phyloP scores from a whole-genome alignment of 257 asterid species.

The Lycium barbarum region DNA sequence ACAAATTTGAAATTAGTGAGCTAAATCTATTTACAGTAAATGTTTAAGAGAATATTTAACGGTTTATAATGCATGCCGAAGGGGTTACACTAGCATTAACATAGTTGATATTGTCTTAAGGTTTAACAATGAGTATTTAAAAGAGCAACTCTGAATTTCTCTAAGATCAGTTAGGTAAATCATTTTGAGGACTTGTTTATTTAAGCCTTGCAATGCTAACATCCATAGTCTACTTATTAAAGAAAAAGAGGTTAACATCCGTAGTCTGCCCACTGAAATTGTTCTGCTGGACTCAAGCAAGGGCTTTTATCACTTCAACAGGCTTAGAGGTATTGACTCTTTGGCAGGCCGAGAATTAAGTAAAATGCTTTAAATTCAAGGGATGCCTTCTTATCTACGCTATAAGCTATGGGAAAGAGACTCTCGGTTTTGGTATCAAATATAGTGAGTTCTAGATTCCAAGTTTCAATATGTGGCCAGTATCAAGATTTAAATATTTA shows the following conservation, averaged over 20 bases:
- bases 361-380: neutral
- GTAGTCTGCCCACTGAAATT: neutral
- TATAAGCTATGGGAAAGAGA: neutral
- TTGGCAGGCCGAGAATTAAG: neutral
- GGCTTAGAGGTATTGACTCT: neutral
- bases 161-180: neutral
- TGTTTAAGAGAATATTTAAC: neutral
- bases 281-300: conserved; percentile 3
- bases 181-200: neutral
- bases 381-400: neutral
- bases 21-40: neutral
- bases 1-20: neutral
- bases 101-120: neutral
- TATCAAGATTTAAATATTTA: neutral
- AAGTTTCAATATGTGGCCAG: neutral
- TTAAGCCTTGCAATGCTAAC: conserved; percentile 8
- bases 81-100: neutral
- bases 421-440: neutral
- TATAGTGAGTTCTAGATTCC: neutral
- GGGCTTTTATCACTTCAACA: neutral
- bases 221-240: neutral
- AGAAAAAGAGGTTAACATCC: neutral
- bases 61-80: neutral
- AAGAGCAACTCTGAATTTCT: neutral
- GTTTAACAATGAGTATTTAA: neutral